Percentiles rank a stretch among this genome's conserved stretches.
These are phyloP conservation scores for Fusarium fujikuroi DNA, from an alignment of 2,329 filamentous ascomycete species.

Conservation along the genomic window DNA sequence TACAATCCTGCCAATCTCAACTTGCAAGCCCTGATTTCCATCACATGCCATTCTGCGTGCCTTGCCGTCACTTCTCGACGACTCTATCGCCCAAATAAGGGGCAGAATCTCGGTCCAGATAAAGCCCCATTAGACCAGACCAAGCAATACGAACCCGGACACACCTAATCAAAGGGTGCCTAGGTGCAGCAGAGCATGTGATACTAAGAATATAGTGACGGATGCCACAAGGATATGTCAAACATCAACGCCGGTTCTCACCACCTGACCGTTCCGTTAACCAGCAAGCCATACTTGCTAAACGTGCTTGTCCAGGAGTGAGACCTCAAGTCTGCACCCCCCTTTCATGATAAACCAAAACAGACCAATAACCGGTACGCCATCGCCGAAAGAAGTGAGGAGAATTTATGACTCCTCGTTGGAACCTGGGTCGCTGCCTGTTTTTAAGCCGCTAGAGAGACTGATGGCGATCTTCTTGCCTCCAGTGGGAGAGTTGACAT, in stretches of 20 bases:
- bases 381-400: conserved; percentile 42
- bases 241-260: conserved; percentile 42
- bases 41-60: conserved; percentile 6
- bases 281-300: conserved; percentile 35
- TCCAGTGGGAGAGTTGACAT: conserved; percentile 53
- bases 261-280: conserved; percentile 28
- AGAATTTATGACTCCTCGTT: conserved; percentile 53
- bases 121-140: conserved; percentile 39
- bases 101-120: conserved; percentile 32
- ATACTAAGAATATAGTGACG: conserved; percentile 31
- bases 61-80: conserved; percentile 34
- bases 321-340: conserved; percentile 25
- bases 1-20: conserved; percentile 42
- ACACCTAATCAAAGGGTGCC: conserved; percentile 5
- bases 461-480: conserved; percentile 69
- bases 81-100: conserved; percentile 36
- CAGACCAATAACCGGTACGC: conserved; percentile 39
- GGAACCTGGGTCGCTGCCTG: conserved; percentile 51
- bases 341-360: conserved; percentile 35
- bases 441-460: conserved; percentile 60
- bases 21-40: conserved; percentile 2
- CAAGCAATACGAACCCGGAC: conserved; percentile 14
- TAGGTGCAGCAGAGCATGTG: conserved; percentile 6
- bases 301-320: conserved; percentile 31
- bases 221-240: conserved; percentile 31